Evolutionary conservation across 2,329 filamentous ascomycete genomes (phyloP), one percentile per base, ranked within the genome.

Genomic region (Monosporascus ibericus): DNA sequence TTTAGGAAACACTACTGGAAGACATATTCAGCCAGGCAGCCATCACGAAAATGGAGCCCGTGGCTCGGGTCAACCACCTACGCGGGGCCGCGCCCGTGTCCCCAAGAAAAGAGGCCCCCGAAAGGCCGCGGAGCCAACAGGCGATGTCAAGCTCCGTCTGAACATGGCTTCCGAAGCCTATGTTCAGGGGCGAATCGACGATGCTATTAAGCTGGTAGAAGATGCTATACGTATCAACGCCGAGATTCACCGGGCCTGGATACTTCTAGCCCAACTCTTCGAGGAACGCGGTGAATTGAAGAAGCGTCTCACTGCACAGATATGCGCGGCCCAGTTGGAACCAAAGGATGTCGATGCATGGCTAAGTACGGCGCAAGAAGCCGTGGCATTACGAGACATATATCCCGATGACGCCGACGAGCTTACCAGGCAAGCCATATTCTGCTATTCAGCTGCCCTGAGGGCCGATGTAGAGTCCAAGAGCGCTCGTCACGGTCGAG

Each of bases 221-320:
- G 83, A 87, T 60, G 79, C 86, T 52, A 85, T 87, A 60, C 77
- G 83, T 48, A 84, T 87, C 63, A 87, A 87, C 56, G 82, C 81
- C 20, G 83, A 86, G 64, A 86, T 82, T 1, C 77, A 84, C 55
- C 77, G 82, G 58, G 84, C 85, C 24, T 87, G 84, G 84, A 79
- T 76, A 15, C 72, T 85, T 14, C 67, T 87, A 46, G 76, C 81
- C 0, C 78, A 81, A 3, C 80, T 86, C 50, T 82, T 82, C 60
- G 73, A 79, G 53, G 83, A 86, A 63, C 75, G 80, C 52, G 80
- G 80, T 2, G 76, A 84, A 47, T 69, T 73, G 24, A 74, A 79
- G 54, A 77, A 81, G 55, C 80, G 82, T 7, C 70, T 86, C 48
- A 79, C 78, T 57, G 79, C 82, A 44, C 77, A 80, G 68, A 75